Percentiles rank a stretch among this genome's conserved stretches.
phyloP scores from a whole-genome alignment of 805 yeast species.

The Sugiyamaella mastotermitis region DNA sequence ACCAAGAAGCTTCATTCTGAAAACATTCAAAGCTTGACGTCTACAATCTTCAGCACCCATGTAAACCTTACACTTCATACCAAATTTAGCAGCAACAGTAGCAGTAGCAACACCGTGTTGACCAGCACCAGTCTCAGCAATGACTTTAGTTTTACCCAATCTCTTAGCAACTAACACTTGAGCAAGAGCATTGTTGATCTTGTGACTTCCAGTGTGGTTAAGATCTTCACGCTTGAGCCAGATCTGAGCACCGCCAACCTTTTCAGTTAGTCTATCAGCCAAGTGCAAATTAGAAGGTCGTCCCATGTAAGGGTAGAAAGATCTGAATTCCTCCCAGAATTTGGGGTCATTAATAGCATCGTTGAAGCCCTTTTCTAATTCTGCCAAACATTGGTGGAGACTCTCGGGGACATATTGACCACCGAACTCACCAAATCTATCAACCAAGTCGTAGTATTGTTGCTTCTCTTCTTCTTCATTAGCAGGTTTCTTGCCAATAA shows the following conservation, averaged over 20 bases:
- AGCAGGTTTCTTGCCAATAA: conserved; percentile 25
- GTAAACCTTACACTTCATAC: conserved; percentile 85
- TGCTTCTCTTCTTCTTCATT: conserved; percentile 11
- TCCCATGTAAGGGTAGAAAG: conserved; percentile 87
- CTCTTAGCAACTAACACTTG: conserved; percentile 40
- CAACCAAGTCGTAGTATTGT: conserved; percentile 22
- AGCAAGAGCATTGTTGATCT: conserved; percentile 43
- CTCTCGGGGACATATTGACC: conserved; percentile 99
- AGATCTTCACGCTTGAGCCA: conserved; percentile 97
- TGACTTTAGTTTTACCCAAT: conserved; percentile 39
- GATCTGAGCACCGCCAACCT: conserved; percentile 92
- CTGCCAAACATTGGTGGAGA: conserved; percentile 81
- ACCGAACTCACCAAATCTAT: conserved; percentile 91
- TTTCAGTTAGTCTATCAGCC: conserved; percentile 84
- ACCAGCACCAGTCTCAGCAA: conserved; percentile 48
- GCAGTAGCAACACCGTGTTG: conserved; percentile 50
- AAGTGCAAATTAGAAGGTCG: conserved; percentile 90
- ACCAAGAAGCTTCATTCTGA: conserved; percentile 94
- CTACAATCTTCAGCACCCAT: conserved; percentile 99
- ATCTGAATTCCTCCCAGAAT: conserved; percentile 89
- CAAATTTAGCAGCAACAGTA: conserved; percentile 54
- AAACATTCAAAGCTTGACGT: conserved; percentile 96
- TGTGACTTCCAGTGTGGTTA: conserved; percentile 44
- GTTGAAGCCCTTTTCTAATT: conserved; percentile 83
- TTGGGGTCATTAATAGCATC: conserved; percentile 80